Base-by-base conservation (phyloP, 805 yeast genomes). In the Saccharomycodes ludwigii region DNA sequence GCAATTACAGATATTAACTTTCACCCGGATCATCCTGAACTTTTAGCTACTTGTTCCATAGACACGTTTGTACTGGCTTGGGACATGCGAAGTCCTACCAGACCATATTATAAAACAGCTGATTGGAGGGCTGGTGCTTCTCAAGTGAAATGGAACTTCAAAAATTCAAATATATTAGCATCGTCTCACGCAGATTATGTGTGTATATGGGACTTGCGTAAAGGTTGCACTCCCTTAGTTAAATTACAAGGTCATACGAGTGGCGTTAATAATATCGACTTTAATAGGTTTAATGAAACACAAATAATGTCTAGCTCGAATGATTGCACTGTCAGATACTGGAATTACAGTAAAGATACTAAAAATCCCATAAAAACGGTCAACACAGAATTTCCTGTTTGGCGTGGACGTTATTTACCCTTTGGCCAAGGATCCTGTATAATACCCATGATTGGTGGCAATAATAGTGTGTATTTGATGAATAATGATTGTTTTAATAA, bases 1-100 rank as follows among this genome's bases (percentile, higher is more conserved):
- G 98, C 98, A 3, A 86, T 91, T 28, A 85, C 97, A 3, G 98
- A 91, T 58, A 84, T 91, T 36, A 83, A 86, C 52, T 91, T 86
- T 62, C 94, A 83, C 47, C 86, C 94, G 1, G 66, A 65, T 21
- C 75, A 81, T 46, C 95, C 95, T 1, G 94, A 88, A 44, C 49
- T 82, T 8, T 49, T 91, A 17, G 96, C 95, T 0, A 88, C 98
- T 0, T 84, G 96, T 49, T 79, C 94, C 0, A 82, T 91, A 10
- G 98, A 91, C 49, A 77, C 95, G 0, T 79, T 73, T 44, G 79
- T 85, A 13, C 72, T 74, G 34, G 72, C 80, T 3, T 91, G 98
- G 98, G 98, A 91, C 56, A 64, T 86, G 63, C 64, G 97, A 36
- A 65, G 76, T 11, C 88, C 95, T 0, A 59, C 71, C 29, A 61